Evolutionary conservation across 1,284 basidiomycete genomes (phyloP).

Genomic region (Caloboletus firmus): DNA sequence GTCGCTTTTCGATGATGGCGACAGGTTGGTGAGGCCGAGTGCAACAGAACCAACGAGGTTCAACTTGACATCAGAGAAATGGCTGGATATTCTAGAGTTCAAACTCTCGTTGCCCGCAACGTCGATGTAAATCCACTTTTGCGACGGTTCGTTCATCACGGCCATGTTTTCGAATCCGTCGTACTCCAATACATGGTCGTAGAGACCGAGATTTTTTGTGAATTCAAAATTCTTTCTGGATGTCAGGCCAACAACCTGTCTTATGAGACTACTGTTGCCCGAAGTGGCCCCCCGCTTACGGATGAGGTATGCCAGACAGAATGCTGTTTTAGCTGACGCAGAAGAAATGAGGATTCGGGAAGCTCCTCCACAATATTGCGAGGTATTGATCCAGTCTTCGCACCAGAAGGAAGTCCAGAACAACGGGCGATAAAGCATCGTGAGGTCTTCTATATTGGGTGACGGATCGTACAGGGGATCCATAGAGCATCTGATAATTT

Average conservation of each 20-base stretch:
- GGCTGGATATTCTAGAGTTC: slow-evolving; percentile 44
- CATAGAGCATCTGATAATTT: slow-evolving; percentile 53
- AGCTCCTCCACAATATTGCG: slow-evolving; percentile 46
- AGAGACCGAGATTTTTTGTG: slow-evolving; percentile 51
- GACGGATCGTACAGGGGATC: slow-evolving; percentile 54
- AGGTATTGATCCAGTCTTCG: slow-evolving; percentile 59
- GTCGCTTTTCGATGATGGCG: slow-evolving; percentile 40
- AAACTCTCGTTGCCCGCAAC: slow-evolving; percentile 54
- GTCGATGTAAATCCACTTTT: slow-evolving; percentile 59
- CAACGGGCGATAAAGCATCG: slow-evolving; percentile 64
- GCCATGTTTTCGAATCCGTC: slow-evolving; percentile 38
- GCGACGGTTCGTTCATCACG: slow-evolving; percentile 27
- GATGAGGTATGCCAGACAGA: slow-evolving; percentile 59
- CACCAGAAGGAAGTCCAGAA: slow-evolving; percentile 73
- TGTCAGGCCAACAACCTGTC: slow-evolving; percentile 54
- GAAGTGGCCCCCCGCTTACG: slow-evolving; percentile 31
- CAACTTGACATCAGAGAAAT: slow-evolving; percentile 39
- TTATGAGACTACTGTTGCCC: slow-evolving; percentile 14
- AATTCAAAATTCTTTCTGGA: slow-evolving; percentile 55
- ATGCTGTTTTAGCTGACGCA: slow-evolving; percentile 66
- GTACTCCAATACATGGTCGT: slow-evolving; percentile 55
- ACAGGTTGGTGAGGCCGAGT: slow-evolving; percentile 55
- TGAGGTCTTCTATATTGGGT: slow-evolving; percentile 51
- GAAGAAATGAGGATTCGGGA: slow-evolving; percentile 55
- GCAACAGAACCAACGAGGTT: slow-evolving; percentile 44